A percentile compares a stretch with the other conserved stretches of the same genome.
These are phyloP conservation scores for Camptophora hylomeconis DNA, from an alignment of 2,329 filamentous ascomycete species.

Conservation along the genomic window DNA sequence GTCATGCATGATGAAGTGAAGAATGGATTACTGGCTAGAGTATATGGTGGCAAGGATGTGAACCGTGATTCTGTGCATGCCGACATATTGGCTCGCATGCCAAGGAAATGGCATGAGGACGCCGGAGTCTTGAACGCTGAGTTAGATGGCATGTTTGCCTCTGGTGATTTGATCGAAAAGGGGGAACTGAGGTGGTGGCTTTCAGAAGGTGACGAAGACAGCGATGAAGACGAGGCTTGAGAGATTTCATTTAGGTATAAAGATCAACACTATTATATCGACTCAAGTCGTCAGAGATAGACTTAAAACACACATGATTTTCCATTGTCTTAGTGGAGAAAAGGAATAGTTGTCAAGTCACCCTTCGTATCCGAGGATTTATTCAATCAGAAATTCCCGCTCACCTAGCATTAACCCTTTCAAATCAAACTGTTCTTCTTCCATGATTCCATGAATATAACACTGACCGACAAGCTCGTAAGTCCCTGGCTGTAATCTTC, in stretches of 20 bases:
- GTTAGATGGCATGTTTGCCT: neutral
- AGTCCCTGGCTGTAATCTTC: neutral
- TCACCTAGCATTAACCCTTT: too few relatives aligned
- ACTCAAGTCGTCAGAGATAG: too few relatives aligned
- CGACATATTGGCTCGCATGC: slow-evolving; percentile 1
- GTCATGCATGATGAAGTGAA: slow-evolving; percentile 1
- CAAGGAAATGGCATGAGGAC: slow-evolving; percentile 1
- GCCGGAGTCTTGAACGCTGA: neutral
- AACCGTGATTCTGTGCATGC: neutral
- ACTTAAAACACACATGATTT: too few relatives aligned
- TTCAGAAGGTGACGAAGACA: too few relatives aligned
- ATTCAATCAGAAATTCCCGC: too few relatives aligned
- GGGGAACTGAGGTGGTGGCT: neutral
- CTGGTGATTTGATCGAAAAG: neutral
- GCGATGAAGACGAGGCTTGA: too few relatives aligned
- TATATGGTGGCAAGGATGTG: neutral
- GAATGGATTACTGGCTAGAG: slow-evolving; percentile 1
- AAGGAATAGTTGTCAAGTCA: too few relatives aligned
- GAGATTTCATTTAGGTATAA: too few relatives aligned
- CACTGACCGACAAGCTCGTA: slow-evolving; percentile 11
- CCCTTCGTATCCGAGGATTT: too few relatives aligned
- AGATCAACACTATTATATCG: too few relatives aligned
- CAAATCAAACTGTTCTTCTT: slow-evolving; percentile 7
- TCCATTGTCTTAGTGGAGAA: too few relatives aligned
- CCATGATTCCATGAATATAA: slow-evolving; percentile 12